phyloP scores from a whole-genome alignment of 2,329 filamentous ascomycete species.

The Diaporthe sp. region DNA sequence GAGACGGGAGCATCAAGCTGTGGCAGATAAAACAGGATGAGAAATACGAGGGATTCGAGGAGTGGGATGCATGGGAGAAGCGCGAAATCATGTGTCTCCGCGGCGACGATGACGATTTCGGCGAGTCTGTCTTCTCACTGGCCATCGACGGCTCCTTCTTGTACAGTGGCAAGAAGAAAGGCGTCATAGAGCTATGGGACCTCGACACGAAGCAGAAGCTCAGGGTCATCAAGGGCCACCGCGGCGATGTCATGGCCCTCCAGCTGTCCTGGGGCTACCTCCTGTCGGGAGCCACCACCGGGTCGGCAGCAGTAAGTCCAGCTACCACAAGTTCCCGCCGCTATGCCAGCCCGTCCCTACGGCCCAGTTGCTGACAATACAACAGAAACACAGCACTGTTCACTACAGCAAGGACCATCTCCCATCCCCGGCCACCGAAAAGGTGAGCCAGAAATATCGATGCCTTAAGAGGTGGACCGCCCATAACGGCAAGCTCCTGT shows the following conservation, averaged over 20 bases:
- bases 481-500: constrained; percentile 88
- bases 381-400: constrained; percentile 75
- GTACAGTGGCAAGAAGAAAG: constrained; percentile 89
- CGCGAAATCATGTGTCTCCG: constrained; percentile 68
- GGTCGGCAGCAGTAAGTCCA: constrained; percentile 80
- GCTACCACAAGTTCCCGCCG: not conserved
- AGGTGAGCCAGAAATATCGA: constrained; percentile 67
- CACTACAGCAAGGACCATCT: constrained; percentile 72
- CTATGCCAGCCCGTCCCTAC: not conserved
- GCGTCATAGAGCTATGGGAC: constrained; percentile 96
- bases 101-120: constrained; percentile 69
- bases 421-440: constrained; percentile 56
- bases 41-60: constrained; percentile 74
- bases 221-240: constrained; percentile 85
- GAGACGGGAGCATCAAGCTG: constrained; percentile 94
- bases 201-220: constrained; percentile 93
- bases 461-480: constrained; percentile 63
- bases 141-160: constrained; percentile 92
- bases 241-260: constrained; percentile 87
- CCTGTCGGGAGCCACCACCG: constrained; percentile 90
- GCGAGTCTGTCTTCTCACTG: constrained; percentile 79
- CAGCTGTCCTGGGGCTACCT: constrained; percentile 88
- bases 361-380: constrained; percentile 45
- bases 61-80: constrained; percentile 52
- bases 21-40: constrained; percentile 76